Conservation (phyloP, 306 rosid species). For the Cicer pinnatifidum region DNA sequence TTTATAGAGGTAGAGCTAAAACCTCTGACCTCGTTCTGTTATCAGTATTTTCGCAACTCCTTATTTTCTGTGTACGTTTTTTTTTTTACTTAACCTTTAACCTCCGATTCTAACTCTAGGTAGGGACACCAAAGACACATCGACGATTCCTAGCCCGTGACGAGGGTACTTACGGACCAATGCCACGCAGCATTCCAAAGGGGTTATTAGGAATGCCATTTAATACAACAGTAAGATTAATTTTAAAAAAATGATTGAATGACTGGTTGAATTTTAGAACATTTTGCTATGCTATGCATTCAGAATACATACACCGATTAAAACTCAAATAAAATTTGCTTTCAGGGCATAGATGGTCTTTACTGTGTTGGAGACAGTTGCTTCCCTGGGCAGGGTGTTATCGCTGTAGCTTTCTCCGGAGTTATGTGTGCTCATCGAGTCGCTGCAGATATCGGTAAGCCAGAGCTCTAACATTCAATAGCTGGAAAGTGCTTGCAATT, state of each 20-base stretch:
- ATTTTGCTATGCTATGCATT: conserved; percentile 27
- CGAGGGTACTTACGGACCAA: conserved; percentile 91
- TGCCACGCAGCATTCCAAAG: conserved; percentile 83
- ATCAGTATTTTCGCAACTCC: too few species aligned
- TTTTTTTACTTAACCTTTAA: conserved; percentile 24
- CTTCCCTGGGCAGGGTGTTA: conserved; percentile 99
- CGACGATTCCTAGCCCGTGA: conserved; percentile 85
- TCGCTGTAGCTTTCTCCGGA: conserved; percentile 94
- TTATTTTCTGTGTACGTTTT: conserved; percentile 7
- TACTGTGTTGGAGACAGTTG: conserved; percentile 99
- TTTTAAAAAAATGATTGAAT: background rate
- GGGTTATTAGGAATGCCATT: conserved; percentile 98
- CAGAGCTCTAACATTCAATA: background rate
- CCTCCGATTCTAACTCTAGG: conserved; percentile 51
- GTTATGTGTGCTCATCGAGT: conserved; percentile 98
- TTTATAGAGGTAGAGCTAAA: conserved; percentile 72
- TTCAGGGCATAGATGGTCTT: conserved; percentile 84
- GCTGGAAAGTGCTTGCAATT: conserved; percentile 9
- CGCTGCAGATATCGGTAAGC: conserved; percentile 89
- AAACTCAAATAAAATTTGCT: conserved; percentile 38
- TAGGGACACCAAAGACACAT: conserved; percentile 96
- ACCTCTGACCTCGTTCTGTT: conserved; percentile 24
- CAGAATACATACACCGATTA: conserved; percentile 33
- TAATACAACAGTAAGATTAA: conserved; percentile 81
- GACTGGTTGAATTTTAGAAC: conserved; percentile 29